Percentiles rank a stretch among this genome's conserved stretches.
phyloP scores from a whole-genome alignment of 331 rosid species.

The Prunus yedoensis region DNA sequence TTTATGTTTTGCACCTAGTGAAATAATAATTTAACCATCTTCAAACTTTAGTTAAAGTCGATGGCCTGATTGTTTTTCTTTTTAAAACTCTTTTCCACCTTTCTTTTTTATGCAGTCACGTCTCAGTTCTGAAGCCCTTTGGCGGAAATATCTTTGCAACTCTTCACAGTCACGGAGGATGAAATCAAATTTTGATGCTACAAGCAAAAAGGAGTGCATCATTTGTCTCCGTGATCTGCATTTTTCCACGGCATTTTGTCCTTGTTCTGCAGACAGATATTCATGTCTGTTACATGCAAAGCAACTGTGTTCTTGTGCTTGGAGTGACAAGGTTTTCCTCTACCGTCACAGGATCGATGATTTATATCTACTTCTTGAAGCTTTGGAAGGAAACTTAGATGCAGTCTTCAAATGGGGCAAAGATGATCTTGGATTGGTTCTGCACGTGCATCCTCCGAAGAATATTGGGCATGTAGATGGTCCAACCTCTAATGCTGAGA shows the following conservation, averaged over 20 bases:
- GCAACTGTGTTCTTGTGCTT: conserved; percentile 75
- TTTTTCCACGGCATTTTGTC: conserved; percentile 71
- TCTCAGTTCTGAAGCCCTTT: conserved; percentile 47
- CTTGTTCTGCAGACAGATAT: conserved; percentile 60
- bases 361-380: conserved; percentile 66
- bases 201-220: conserved; percentile 67
- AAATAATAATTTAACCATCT: background rate
- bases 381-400: conserved; percentile 68
- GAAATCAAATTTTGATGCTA: conserved; percentile 43
- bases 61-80: background rate
- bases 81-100: conserved; percentile 6
- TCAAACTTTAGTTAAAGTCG: background rate
- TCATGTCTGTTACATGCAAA: conserved; percentile 77
- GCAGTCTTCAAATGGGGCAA: conserved; percentile 69
- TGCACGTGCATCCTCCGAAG: conserved; percentile 34
- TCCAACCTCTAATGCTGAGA: background rate
- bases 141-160: conserved; percentile 59
- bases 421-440: conserved; percentile 51
- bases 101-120: conserved; percentile 53
- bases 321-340: conserved; percentile 52
- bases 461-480: conserved; percentile 20
- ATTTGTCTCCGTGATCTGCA: conserved; percentile 69
- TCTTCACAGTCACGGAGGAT: conserved; percentile 46
- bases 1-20: conserved; percentile 6
- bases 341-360: conserved; percentile 57